phyloP scores from a whole-genome alignment of 2,329 filamentous ascomycete species.

The Cordyceps pruinosa region DNA sequence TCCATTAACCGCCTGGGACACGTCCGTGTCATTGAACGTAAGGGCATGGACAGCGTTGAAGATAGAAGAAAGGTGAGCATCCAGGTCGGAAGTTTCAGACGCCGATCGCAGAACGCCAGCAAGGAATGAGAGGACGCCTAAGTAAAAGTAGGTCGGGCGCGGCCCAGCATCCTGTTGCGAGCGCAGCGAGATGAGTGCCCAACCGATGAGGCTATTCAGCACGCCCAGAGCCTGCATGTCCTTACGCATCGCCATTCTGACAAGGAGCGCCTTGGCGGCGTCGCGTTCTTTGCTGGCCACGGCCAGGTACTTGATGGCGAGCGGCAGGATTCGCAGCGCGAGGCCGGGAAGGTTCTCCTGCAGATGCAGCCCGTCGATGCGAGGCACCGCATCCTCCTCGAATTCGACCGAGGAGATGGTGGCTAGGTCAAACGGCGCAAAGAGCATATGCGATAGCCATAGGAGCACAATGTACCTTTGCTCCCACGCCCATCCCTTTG shows the following conservation, averaged over 20 bases:
- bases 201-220: conserved; percentile 59
- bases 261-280: conserved; percentile 75
- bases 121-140: conserved; percentile 74
- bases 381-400: conserved; percentile 37
- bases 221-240: conserved; percentile 82
- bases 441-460: conserved; percentile 77
- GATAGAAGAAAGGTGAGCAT: conserved; percentile 56
- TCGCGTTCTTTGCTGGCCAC: conserved; percentile 81
- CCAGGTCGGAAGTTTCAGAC: conserved; percentile 67
- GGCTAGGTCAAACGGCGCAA: conserved; percentile 83
- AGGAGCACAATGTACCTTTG: conserved; percentile 80
- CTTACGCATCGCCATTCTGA: conserved; percentile 71
- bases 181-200: conserved; percentile 59
- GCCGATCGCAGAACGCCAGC: conserved; percentile 64
- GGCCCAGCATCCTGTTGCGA: conserved; percentile 30
- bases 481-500: conserved; percentile 62
- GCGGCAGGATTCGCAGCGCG: conserved; percentile 59
- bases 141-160: conserved; percentile 62
- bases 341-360: conserved; percentile 60
- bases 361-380: conserved; percentile 45
- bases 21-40: conserved; percentile 40
- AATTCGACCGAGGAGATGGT: conserved; percentile 65
- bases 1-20: conserved; percentile 50
- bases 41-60: conserved; percentile 59
- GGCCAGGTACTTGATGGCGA: conserved; percentile 65